These are phyloP conservation scores for Sphenostylis stenocarpa DNA, from an alignment of 306 rosid species.

Conservation along the genomic window DNA sequence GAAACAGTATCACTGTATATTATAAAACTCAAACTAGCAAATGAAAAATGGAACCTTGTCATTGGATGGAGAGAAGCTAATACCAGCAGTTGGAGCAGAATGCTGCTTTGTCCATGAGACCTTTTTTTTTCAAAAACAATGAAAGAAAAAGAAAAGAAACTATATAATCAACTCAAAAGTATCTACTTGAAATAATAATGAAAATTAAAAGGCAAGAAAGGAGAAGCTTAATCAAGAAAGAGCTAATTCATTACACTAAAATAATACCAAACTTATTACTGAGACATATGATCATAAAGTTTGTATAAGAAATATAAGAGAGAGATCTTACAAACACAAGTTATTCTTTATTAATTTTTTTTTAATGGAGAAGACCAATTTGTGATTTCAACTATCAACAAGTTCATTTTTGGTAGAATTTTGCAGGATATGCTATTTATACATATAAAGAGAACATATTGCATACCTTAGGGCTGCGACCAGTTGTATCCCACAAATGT, in stretches of 20 bases:
- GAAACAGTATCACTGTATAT: slow-evolving; percentile 24
- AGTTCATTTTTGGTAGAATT: neutral
- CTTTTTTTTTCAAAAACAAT: slow-evolving; percentile 37
- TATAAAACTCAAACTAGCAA: slow-evolving; percentile 21
- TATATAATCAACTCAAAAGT: neutral
- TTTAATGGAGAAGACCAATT: slow-evolving; percentile 15
- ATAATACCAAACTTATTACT: slow-evolving; percentile 15
- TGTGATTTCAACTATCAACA: slow-evolving; percentile 18
- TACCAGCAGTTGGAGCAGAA: slow-evolving; percentile 97
- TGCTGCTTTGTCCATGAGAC: slow-evolving; percentile 97
- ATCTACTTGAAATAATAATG: slow-evolving; percentile 15
- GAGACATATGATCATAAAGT: slow-evolving; percentile 1
- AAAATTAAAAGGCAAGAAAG: slow-evolving; percentile 14
- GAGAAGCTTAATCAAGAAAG: slow-evolving; percentile 10
- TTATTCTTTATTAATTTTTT: slow-evolving; percentile 9
- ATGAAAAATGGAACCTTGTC: slow-evolving; percentile 72
- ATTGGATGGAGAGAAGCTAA: slow-evolving; percentile 94
- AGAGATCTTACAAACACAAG: slow-evolving; percentile 17
- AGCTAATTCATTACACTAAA: neutral
- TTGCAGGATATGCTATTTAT: neutral
- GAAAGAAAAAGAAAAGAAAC: slow-evolving; percentile 2
- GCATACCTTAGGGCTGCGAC: slow-evolving; percentile 90
- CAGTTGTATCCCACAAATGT: slow-evolving; percentile 98
- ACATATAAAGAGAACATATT: neutral
- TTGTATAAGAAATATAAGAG: neutral